A percentile compares a stretch with the other conserved stretches of the same genome.
Evolutionary conservation across 2,329 filamentous ascomycete genomes (phyloP).

Genomic region (Tolypocladium inflatum): DNA sequence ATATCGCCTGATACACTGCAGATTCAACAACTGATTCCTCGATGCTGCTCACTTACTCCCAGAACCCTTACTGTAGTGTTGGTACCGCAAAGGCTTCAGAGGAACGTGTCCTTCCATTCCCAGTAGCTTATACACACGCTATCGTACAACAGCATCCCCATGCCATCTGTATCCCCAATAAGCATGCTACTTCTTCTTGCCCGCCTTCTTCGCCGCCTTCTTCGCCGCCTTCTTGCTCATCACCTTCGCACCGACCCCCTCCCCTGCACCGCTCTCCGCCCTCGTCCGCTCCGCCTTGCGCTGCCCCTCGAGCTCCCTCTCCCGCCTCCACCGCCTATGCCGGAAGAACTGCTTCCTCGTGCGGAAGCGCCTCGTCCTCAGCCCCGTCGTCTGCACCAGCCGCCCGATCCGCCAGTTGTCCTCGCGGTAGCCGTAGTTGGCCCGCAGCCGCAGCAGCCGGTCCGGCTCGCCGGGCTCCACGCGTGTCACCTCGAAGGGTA

Average conservation of each 20-base stretch:
- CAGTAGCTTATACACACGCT: not conserved
- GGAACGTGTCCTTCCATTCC: not conserved
- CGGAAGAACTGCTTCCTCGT: conserved; percentile 41
- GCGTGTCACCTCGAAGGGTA: conserved; percentile 36
- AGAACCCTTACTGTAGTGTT: too few species aligned
- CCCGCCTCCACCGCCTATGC: conserved; percentile 30
- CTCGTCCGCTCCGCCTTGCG: conserved; percentile 25
- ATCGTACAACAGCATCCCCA: not conserved
- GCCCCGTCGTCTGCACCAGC: conserved; percentile 40
- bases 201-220: conserved; percentile 24
- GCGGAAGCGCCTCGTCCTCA: conserved; percentile 38
- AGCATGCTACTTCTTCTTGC: conserved; percentile 21
- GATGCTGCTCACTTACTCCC: too few species aligned
- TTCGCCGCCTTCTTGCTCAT: conserved; percentile 24
- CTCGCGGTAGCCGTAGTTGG: conserved; percentile 50
- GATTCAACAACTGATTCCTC: too few species aligned
- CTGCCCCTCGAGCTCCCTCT: conserved; percentile 31
- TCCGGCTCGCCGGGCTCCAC: conserved; percentile 30
- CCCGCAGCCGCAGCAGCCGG: conserved; percentile 38
- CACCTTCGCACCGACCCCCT: conserved; percentile 23
- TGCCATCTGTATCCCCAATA: too few species aligned
- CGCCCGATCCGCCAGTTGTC: conserved; percentile 50
- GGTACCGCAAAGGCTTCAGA: too few species aligned
- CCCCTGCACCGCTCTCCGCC: conserved; percentile 19
- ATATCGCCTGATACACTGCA: not conserved